Evolutionary conservation across 1,139 yeast genomes (phyloP).

Genomic region (Wickerhamomyces sp.): DNA sequence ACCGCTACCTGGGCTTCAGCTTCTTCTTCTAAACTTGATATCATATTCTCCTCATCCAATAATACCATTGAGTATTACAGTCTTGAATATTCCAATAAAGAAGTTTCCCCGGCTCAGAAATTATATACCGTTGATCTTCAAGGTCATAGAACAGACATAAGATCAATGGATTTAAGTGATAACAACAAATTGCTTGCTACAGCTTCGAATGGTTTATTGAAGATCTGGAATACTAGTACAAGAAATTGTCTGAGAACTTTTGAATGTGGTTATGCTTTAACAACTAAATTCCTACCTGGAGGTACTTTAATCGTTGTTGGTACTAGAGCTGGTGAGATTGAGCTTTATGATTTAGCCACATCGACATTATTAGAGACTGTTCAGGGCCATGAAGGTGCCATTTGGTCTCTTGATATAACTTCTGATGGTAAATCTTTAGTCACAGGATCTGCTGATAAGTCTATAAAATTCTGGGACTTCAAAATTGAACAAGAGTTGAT

Average conservation of each 20-base stretch:
- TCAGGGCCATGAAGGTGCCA: conserved; percentile 83
- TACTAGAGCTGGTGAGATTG: conserved; percentile 81
- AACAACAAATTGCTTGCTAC: conserved; percentile 81
- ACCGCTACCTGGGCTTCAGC: conserved; percentile 51
- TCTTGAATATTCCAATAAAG: conserved; percentile 44
- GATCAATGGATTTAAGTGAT: conserved; percentile 77
- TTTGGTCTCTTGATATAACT: conserved; percentile 88
- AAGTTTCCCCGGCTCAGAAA: conserved; percentile 45
- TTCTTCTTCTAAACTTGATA: conserved; percentile 44
- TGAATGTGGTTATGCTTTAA: conserved; percentile 83
- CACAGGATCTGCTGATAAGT: conserved; percentile 93
- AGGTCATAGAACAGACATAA: conserved; percentile 88
- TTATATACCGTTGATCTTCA: conserved; percentile 59
- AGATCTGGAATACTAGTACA: conserved; percentile 81
- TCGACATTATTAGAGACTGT: conserved; percentile 66
- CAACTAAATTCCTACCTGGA: conserved; percentile 85
- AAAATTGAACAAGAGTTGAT: conserved; percentile 59
- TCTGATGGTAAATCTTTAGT: conserved; percentile 81
- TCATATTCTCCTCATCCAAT: conserved; percentile 62
- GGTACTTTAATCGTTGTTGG: conserved; percentile 87
- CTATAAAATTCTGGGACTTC: conserved; percentile 87
- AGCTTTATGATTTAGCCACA: conserved; percentile 81
- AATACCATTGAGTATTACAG: conserved; percentile 72
- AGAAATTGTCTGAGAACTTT: conserved; percentile 78
- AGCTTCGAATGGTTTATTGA: conserved; percentile 85